Evolutionary conservation across 169 alveolate species (phyloP), one percentile per base, ranked within the genome.

Genomic region (Theileria sp.): DNA sequence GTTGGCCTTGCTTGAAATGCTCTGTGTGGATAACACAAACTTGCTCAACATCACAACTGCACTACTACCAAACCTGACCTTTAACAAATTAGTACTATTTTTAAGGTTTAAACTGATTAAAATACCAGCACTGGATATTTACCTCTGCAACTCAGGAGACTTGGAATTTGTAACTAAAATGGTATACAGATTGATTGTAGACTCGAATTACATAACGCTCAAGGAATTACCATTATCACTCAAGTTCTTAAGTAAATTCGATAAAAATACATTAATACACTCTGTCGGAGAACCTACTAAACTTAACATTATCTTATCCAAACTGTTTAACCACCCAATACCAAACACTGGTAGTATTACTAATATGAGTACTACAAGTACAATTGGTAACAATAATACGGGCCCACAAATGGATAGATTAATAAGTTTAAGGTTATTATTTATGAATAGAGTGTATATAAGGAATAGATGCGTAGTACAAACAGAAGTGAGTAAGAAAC

Each of bases 1-100:
- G 38, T 68, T 64, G 51, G 64, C 76, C 3, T 81, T 83, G 67
- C 77, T 83, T 65, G 89, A 83, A 30, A 83, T 83, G 89, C 68
- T 83, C n/a, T 38, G 81, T 54, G 56, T 77, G 36, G 86, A 62
- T 28, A 54, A 66, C 75, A 77, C 89, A 19, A 69, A 68, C 54
- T 68, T 83, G 78, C 28, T 49, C 36, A 80, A 83, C 49, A 73
- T 77, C 0, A 51, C 80, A 38, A 77, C 89, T 25, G 56, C 74
- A 44, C 68, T 83, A 6, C 68, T 83, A n/a, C 89, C 89, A 34
- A 76, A 65, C 50, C 73, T 83, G 34, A 80, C 85, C 36, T 75
- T 80, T 17, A 26, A 72, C 32, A 75, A 75, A 62, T 23, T 83
- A 72, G 74, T 79, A 34, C 81, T 74, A 49, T 83, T 83, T 36